phyloP scores from a whole-genome alignment of 2,329 filamentous ascomycete genomes.

The Colletotrichum musae region DNA sequence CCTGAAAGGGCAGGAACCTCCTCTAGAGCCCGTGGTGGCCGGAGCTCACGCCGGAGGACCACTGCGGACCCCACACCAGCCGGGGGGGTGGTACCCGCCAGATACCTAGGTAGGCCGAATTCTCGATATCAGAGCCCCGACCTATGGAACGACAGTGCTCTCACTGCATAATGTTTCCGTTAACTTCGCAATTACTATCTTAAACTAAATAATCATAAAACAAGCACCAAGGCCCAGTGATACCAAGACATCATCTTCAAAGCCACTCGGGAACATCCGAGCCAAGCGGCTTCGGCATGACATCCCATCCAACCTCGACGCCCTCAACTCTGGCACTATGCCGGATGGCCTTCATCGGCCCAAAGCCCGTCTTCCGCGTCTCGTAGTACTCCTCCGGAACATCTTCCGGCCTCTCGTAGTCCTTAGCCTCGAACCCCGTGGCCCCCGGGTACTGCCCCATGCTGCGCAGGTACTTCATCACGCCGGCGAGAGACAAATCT shows the following conservation, averaged over 20 bases:
- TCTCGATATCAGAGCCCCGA: too few relatives aligned
- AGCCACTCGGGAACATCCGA: conserved; percentile 60
- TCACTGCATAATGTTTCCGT: too few relatives aligned
- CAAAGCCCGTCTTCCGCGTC: conserved; percentile 60
- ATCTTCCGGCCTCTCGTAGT: conserved; percentile 48
- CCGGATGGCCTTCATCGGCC: conserved; percentile 60
- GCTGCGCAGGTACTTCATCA: conserved; percentile 68
- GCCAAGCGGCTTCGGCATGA: conserved; percentile 65
- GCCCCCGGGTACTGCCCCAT: conserved; percentile 64
- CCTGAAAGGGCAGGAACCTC: too few relatives aligned
- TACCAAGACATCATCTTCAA: neutral
- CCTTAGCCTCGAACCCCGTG: conserved; percentile 57
- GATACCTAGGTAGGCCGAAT: too few relatives aligned
- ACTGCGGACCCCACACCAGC: too few relatives aligned
- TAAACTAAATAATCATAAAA: too few relatives aligned
- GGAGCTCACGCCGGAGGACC: too few relatives aligned
- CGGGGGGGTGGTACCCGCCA: too few relatives aligned
- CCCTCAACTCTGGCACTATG: conserved; percentile 65
- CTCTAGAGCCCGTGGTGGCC: too few relatives aligned
- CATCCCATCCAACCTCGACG: conserved; percentile 61
- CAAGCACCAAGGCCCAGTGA: neutral
- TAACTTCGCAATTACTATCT: too few relatives aligned
- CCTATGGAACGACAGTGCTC: too few relatives aligned
- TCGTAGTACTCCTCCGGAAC: conserved; percentile 58
- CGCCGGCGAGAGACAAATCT: conserved; percentile 61